Percentiles rank a stretch among this genome's conserved stretches.
These are phyloP conservation scores for Eimeria brunetti DNA, from an alignment of 169 alveolate species.

Conservation along the genomic window DNA sequence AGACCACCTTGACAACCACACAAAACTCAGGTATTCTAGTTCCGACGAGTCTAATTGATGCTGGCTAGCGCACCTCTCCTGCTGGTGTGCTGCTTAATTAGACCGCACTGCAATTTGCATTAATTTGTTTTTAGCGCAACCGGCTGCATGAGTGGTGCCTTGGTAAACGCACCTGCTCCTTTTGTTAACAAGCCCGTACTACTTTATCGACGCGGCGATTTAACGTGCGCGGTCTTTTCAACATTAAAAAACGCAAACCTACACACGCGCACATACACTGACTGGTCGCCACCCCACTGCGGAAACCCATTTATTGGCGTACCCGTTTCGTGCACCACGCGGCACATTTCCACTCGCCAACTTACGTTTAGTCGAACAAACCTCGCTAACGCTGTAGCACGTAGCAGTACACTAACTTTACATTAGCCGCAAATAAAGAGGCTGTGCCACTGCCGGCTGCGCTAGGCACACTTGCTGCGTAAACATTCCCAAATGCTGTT, in stretches of 20 bases:
- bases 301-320: background rate
- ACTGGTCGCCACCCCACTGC: background rate
- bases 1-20: background rate
- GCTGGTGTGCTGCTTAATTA: background rate
- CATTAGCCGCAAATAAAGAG: background rate
- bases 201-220: background rate
- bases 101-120: background rate
- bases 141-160: background rate
- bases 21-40: background rate
- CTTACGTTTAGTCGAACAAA: background rate
- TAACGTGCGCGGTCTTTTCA: background rate
- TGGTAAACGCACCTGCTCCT: background rate
- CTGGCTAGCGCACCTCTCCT: background rate
- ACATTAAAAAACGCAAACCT: background rate
- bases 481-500: background rate
- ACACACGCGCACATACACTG: background rate
- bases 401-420: background rate
- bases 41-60: background rate
- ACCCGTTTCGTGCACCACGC: background rate
- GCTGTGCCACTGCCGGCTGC: background rate
- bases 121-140: background rate
- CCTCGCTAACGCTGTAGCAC: background rate
- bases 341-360: background rate
- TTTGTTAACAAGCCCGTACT: background rate
- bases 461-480: slow-evolving; percentile 1